These are phyloP conservation scores for Aegilops bicornis DNA, from an alignment of 176 grass and related monocot species.

Conservation along the genomic window DNA sequence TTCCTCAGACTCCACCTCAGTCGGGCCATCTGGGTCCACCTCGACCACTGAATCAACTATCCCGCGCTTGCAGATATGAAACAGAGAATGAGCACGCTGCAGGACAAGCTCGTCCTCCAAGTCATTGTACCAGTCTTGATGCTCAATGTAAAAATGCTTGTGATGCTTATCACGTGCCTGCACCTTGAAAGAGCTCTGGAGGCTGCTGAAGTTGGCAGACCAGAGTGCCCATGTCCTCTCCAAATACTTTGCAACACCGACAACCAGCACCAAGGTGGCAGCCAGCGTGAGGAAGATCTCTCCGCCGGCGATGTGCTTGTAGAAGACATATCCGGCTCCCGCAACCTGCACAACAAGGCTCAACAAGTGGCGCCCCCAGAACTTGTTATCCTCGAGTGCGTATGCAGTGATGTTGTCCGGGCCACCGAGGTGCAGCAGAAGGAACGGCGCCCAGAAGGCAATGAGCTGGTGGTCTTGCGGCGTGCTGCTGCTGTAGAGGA, in stretches of 20 bases:
- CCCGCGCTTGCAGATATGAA: constrained; percentile 25
- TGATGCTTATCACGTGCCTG: not conserved
- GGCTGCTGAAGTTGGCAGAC: not conserved
- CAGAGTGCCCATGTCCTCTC: constrained; percentile 24
- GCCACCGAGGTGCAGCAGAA: constrained; percentile 60
- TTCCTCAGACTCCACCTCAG: not conserved
- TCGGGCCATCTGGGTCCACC: not conserved
- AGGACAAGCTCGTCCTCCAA: not conserved
- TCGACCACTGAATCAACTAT: not conserved
- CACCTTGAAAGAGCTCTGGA: constrained; percentile 16
- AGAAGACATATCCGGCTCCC: not conserved
- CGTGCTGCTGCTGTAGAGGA: not conserved
- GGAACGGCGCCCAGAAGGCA: constrained; percentile 52
- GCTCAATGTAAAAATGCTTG: not conserved
- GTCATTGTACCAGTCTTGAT: not conserved
- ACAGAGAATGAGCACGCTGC: constrained; percentile 8
- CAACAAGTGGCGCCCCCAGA: constrained; percentile 7
- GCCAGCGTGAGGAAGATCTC: not conserved
- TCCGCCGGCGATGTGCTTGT: not conserved
- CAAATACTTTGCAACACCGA: constrained; percentile 18
- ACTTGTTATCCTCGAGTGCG: constrained; percentile 37
- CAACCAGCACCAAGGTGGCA: constrained; percentile 6
- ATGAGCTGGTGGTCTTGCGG: not conserved
- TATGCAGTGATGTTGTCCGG: constrained; percentile 63
- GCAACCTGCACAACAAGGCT: not conserved